These are phyloP conservation scores for Xanthoconium separans DNA, from an alignment of 1,284 basidiomycete genomes.

Conservation along the genomic window DNA sequence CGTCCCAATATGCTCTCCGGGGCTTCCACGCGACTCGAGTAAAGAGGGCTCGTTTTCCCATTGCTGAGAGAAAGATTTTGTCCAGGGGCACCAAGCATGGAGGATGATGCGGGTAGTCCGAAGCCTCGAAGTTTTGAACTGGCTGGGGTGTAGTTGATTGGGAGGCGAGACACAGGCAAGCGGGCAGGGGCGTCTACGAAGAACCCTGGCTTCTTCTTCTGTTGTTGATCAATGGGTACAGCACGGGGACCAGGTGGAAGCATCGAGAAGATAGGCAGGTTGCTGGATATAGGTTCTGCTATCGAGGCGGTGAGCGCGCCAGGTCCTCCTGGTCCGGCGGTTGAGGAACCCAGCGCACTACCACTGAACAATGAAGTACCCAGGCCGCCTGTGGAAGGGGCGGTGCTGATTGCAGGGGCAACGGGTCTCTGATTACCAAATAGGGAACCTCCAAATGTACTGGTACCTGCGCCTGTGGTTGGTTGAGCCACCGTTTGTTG, in stretches of 20 bases:
- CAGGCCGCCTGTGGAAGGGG: constrained; percentile 41
- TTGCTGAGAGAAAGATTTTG: constrained; percentile 47
- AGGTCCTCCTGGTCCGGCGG: constrained; percentile 42
- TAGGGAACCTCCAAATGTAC: constrained; percentile 39
- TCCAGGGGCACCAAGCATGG: constrained; percentile 28
- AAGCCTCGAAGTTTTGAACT: constrained; percentile 72
- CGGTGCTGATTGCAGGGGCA: constrained; percentile 33
- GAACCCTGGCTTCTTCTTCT: constrained; percentile 72
- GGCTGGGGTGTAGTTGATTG: constrained; percentile 62
- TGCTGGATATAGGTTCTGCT: constrained; percentile 86
- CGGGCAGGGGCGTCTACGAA: constrained; percentile 71
- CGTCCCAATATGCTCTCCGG: constrained; percentile 56
- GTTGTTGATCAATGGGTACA: constrained; percentile 55
- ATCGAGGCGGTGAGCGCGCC: constrained; percentile 79
- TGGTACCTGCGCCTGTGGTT: constrained; percentile 26
- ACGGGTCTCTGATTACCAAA: constrained; percentile 43
- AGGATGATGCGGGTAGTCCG: constrained; percentile 43
- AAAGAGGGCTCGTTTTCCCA: constrained; percentile 52
- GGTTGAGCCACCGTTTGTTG: constrained; percentile 37
- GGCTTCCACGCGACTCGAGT: constrained; percentile 47
- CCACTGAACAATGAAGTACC: constrained; percentile 51
- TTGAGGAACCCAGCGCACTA: constrained; percentile 41
- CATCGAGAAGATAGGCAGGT: constrained; percentile 74
- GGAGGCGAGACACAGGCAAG: constrained; percentile 58
- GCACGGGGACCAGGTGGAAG: constrained; percentile 68